phyloP scores from a whole-genome alignment of 768 basidiomycete genomes.

The Tulasnella sp. region DNA sequence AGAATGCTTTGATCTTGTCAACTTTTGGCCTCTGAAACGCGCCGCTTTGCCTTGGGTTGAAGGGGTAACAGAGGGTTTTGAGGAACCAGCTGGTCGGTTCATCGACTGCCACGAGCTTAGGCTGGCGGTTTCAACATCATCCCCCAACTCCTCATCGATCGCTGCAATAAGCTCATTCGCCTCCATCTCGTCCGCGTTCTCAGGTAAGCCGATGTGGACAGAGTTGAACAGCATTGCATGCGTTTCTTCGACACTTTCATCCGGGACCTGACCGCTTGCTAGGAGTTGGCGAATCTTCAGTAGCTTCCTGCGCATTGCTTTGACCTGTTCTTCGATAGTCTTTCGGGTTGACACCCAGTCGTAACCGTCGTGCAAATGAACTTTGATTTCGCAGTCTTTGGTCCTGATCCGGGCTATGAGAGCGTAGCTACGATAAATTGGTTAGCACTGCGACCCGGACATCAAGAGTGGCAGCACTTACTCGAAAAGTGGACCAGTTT shows the following conservation, averaged over 20 bases:
- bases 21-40: constrained; percentile 31
- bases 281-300: constrained; percentile 89
- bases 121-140: constrained; percentile 59
- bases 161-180: constrained; percentile 67
- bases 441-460: neutral
- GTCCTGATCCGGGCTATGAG: constrained; percentile 40
- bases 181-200: constrained; percentile 68
- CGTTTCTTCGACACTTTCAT: constrained; percentile 66
- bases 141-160: constrained; percentile 87
- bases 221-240: constrained; percentile 87
- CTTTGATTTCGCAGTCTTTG: constrained; percentile 56
- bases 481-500: constrained; percentile 32
- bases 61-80: constrained; percentile 44
- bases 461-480: neutral
- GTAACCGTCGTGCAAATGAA: constrained; percentile 88
- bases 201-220: constrained; percentile 85
- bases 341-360: constrained; percentile 87
- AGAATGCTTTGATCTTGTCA: constrained; percentile 70
- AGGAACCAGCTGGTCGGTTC: constrained; percentile 43
- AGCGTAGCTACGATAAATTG: neutral
- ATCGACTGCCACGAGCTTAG: constrained; percentile 91
- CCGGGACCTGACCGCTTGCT: constrained; percentile 82
- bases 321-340: constrained; percentile 82
- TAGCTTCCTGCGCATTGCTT: constrained; percentile 78
- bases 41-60: constrained; percentile 42